These are phyloP conservation scores for Cyberlindnera maritima DNA, from an alignment of 805 yeast genomes.

Conservation along the genomic window DNA sequence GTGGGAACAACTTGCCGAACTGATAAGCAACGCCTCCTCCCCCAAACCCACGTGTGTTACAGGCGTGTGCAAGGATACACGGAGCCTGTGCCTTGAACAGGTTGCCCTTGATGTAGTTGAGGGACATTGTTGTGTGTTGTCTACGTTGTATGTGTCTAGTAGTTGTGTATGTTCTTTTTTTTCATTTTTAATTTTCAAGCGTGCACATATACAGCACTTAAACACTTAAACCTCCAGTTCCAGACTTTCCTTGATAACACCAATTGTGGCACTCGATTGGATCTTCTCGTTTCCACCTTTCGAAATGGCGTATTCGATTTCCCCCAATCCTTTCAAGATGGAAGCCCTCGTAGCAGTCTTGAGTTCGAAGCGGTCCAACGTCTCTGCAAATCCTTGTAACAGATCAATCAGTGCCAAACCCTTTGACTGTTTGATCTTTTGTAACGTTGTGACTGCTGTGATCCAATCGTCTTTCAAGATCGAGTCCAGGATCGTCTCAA, in stretches of 20 bases:
- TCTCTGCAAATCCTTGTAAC: slow-evolving; percentile 69
- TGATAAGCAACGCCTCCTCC: slow-evolving; percentile 79
- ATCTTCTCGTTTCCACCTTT: slow-evolving; percentile 91
- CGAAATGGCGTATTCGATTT: slow-evolving; percentile 86
- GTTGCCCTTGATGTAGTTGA: slow-evolving; percentile 54
- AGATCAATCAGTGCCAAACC: slow-evolving; percentile 92
- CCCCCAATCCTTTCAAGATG: slow-evolving; percentile 71
- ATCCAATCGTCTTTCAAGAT: slow-evolving; percentile 88
- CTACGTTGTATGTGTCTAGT: background rate
- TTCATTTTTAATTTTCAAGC: too few species aligned
- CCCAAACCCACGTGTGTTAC: slow-evolving; percentile 79
- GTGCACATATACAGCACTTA: background rate
- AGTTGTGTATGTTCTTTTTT: background rate
- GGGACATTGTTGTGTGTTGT: background rate
- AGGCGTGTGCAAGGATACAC: slow-evolving; percentile 68
- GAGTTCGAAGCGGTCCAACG: slow-evolving; percentile 67
- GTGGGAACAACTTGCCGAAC: slow-evolving; percentile 53
- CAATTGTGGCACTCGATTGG: slow-evolving; percentile 87
- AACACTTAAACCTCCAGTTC: slow-evolving; percentile 29
- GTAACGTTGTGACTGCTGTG: slow-evolving; percentile 64
- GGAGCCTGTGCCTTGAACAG: slow-evolving; percentile 40
- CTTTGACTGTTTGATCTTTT: slow-evolving; percentile 60
- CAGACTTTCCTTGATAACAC: slow-evolving; percentile 62
- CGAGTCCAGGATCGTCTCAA: slow-evolving; percentile 71
- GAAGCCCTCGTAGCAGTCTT: slow-evolving; percentile 57